Percentiles rank a stretch among this genome's conserved stretches.
Evolutionary conservation across 2,329 filamentous ascomycete species (phyloP).

Genomic region (Pezicula radicicola): DNA sequence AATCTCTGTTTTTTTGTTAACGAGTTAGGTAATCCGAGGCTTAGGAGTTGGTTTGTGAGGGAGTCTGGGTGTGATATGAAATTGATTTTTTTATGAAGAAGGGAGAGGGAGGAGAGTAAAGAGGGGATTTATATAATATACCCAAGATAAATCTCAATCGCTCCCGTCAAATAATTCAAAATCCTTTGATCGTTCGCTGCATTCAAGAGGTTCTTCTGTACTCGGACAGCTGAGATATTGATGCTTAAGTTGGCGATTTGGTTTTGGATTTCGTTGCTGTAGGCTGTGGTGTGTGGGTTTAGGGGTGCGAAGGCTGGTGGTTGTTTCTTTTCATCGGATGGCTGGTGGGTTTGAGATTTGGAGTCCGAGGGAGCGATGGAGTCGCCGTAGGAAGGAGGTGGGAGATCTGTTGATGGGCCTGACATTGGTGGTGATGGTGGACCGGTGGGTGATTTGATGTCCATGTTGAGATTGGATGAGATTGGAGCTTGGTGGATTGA

Average conservation of each 20-base stretch:
- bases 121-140: conserved; percentile 4
- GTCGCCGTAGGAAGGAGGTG: conserved; percentile 5
- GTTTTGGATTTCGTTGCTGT: conserved; percentile 19
- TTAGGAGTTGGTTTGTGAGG: not conserved
- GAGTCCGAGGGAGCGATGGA: conserved; percentile 13
- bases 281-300: conserved; percentile 12
- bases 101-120: conserved; percentile 16
- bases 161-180: too few species aligned
- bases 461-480: not conserved
- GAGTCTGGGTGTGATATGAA: too few species aligned
- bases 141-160: too few species aligned
- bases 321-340: conserved; percentile 9
- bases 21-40: not conserved
- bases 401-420: conserved; percentile 17
- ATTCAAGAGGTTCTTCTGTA: conserved; percentile 16
- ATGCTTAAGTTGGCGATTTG: conserved; percentile 19
- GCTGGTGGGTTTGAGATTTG: conserved; percentile 10
- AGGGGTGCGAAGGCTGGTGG: conserved; percentile 6
- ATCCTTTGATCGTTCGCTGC: conserved; percentile 23
- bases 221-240: conserved; percentile 17
- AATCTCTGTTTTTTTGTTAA: conserved; percentile 6
- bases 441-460: not conserved
- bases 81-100: too few species aligned
- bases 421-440: not conserved
- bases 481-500: too few species aligned